phyloP scores from a whole-genome alignment of 179 eudicot species.

The Spinacia oleracea region DNA sequence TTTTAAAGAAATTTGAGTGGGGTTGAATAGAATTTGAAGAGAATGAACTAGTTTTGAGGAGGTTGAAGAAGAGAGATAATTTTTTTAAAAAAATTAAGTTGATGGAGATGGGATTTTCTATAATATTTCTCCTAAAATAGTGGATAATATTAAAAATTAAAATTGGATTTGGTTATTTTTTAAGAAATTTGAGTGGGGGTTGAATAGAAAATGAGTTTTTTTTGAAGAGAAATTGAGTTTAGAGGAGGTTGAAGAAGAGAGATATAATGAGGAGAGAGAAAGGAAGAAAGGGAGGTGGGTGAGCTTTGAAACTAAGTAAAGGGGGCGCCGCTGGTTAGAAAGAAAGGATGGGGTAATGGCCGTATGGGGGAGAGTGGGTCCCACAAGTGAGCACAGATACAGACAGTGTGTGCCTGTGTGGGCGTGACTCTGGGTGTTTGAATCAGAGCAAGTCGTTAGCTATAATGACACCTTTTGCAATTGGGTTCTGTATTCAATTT shows the following conservation, averaged over 20 bases:
- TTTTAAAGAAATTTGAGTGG: too few species aligned
- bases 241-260: neutral
- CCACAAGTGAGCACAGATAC: neutral
- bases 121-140: neutral
- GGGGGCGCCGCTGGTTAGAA: constrained; percentile 20
- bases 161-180: too few species aligned
- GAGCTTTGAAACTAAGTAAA: constrained; percentile 34
- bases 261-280: constrained; percentile 12
- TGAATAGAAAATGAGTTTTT: too few species aligned
- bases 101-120: neutral
- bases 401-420: constrained; percentile 8
- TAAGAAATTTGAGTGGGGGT: neutral
- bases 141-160: neutral
- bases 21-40: too few species aligned
- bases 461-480: too few species aligned
- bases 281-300: constrained; percentile 23
- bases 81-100: neutral
- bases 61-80: too few species aligned
- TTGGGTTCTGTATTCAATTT: too few species aligned
- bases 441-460: too few species aligned
- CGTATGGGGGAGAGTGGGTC: constrained; percentile 3
- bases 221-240: neutral
- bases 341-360: neutral
- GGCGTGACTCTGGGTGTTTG: neutral
- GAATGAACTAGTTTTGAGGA: too few species aligned